A percentile compares a stretch with the other conserved stretches of the same genome.
Conservation (phyloP, 495 filamentous ascomycete species). For the Aspergillus steynii region DNA sequence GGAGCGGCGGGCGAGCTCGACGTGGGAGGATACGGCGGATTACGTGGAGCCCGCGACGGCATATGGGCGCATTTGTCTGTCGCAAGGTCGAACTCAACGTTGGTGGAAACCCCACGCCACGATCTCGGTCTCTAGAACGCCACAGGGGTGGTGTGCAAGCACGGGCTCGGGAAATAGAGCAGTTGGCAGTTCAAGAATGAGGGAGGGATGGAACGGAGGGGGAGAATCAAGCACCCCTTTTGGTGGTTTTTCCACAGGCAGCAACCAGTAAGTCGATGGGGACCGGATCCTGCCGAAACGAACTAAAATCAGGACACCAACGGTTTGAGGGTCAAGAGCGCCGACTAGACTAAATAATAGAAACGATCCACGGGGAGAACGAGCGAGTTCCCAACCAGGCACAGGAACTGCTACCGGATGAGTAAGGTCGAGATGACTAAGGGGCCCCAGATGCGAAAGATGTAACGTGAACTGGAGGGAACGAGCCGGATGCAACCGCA, state of each 20-base stretch:
- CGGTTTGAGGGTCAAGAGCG: neutral
- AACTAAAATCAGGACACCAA: neutral
- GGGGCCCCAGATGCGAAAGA: conserved; percentile 3
- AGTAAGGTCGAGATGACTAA: conserved; percentile 11
- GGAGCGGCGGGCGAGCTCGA: conserved; percentile 22
- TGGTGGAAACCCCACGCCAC: neutral
- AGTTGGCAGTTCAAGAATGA: neutral
- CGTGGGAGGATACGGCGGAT: conserved; percentile 33
- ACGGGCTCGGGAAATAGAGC: neutral
- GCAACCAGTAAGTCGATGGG: neutral
- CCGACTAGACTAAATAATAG: neutral
- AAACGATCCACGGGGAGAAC: neutral
- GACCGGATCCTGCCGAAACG: conserved; percentile 10
- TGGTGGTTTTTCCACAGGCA: neutral
- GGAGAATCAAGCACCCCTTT: neutral
- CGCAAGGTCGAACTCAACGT: conserved; percentile 4
- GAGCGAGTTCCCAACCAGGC: neutral
- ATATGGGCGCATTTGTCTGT: conserved; percentile 37
- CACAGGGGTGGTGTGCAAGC: neutral
- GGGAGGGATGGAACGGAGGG: neutral
- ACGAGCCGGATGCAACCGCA: conserved; percentile 4
- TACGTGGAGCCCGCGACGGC: conserved; percentile 42
- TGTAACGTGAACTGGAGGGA: conserved; percentile 10
- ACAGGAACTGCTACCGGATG: neutral
- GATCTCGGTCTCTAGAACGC: neutral